A percentile compares a stretch with the other conserved stretches of the same genome.
phyloP scores from a whole-genome alignment of 225 moss, liverwort and hornwort genomes.

The Straminergon stramineum region DNA sequence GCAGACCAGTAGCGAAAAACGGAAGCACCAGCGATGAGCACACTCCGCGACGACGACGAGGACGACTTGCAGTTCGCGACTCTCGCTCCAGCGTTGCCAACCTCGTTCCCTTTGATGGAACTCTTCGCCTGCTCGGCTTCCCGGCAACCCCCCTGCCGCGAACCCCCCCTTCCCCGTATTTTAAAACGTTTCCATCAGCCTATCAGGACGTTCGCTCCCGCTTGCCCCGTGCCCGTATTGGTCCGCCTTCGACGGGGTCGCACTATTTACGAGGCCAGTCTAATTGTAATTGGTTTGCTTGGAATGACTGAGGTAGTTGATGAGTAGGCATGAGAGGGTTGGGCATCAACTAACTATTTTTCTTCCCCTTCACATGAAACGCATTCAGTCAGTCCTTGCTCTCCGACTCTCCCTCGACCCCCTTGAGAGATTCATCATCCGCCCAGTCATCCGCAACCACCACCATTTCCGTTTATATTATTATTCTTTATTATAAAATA shows the following conservation, averaged over 20 bases:
- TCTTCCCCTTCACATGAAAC: conserved; percentile 31
- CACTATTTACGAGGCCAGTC: background rate
- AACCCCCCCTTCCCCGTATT: background rate
- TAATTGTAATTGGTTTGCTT: background rate
- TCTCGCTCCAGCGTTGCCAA: background rate
- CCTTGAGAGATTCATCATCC: background rate
- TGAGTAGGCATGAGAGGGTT: background rate
- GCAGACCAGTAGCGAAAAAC: background rate
- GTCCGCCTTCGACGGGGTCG: background rate
- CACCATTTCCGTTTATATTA: background rate
- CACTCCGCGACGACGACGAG: background rate
- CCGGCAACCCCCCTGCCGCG: background rate
- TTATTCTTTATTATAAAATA: background rate
- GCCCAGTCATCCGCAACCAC: background rate
- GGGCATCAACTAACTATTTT: conserved; percentile 30
- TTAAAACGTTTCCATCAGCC: background rate
- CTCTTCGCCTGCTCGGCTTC: background rate
- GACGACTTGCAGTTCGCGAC: background rate
- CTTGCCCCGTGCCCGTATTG: too few species aligned
- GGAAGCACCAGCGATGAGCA: background rate
- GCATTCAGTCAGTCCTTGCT: background rate
- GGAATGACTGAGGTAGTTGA: background rate
- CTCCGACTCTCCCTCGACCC: background rate
- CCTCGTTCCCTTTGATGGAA: background rate
- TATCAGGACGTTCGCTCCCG: background rate